Evolutionary conservation across 345 rosid species (phyloP).

Genomic region (Populus tremula): DNA sequence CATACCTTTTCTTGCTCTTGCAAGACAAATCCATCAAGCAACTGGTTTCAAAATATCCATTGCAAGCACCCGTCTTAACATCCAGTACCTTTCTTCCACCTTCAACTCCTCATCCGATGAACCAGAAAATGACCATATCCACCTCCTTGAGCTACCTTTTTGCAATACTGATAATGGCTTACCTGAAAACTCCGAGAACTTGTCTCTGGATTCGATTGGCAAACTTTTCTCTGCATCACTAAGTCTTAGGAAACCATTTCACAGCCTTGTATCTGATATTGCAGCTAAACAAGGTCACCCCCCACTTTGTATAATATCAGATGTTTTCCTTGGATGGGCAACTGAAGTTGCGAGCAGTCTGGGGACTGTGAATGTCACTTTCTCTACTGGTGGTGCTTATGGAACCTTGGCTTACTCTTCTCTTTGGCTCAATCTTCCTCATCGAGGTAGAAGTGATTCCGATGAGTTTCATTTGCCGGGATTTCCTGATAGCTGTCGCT

Average conservation of each 20-base stretch:
- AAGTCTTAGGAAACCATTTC: constrained; percentile 27
- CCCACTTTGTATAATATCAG: constrained; percentile 45
- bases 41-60: constrained; percentile 36
- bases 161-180: constrained; percentile 33
- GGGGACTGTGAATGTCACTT: constrained; percentile 28
- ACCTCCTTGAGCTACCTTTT: constrained; percentile 35
- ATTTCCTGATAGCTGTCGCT: constrained; percentile 39
- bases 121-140: constrained; percentile 10
- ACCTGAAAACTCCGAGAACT: constrained; percentile 45
- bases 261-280: constrained; percentile 18
- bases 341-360: constrained; percentile 29
- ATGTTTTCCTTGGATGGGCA: constrained; percentile 43
- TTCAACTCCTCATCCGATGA: neutral
- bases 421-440: constrained; percentile 50
- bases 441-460: constrained; percentile 15
- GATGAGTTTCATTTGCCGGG: constrained; percentile 42
- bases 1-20: constrained; percentile 47
- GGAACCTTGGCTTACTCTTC: constrained; percentile 39
- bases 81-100: constrained; percentile 33
- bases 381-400: constrained; percentile 42
- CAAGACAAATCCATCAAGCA: constrained; percentile 27
- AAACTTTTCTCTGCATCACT: constrained; percentile 16
- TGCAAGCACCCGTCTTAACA: constrained; percentile 46
- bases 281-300: constrained; percentile 23
- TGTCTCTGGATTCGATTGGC: constrained; percentile 25